Conservation (phyloP, 371 early-diverging fungal genomes). For the Mucor piriformis region DNA sequence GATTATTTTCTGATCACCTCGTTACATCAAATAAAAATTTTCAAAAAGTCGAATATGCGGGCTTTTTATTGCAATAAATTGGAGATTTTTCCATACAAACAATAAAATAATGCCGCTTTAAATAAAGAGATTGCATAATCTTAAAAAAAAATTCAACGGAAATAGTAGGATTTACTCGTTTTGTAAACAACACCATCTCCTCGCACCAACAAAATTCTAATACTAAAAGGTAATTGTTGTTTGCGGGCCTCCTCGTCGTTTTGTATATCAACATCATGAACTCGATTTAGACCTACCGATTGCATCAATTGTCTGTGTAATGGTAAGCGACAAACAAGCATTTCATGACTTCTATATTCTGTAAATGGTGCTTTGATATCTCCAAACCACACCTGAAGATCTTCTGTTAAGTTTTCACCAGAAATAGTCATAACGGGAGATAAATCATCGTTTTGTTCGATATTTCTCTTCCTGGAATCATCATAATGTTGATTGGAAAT, state of each 20-base stretch:
- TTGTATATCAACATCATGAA: too few relatives aligned
- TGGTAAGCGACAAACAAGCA: conserved; percentile 37
- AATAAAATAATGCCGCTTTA: too few relatives aligned
- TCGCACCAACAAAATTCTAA: conserved; percentile 58
- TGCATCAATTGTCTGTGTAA: conserved; percentile 26
- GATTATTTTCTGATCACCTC: too few relatives aligned
- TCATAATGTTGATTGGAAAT: conserved; percentile 44
- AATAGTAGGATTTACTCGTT: conserved; percentile 55
- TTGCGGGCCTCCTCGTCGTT: too few relatives aligned
- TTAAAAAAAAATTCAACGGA: too few relatives aligned
- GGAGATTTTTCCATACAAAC: too few relatives aligned
- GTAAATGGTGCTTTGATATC: conserved; percentile 56
- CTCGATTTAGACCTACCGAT: conserved; percentile 9
- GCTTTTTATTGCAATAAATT: too few relatives aligned
- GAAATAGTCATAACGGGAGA: conserved; percentile 41
- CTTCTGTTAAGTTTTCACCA: conserved; percentile 69
- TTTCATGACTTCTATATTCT: conserved; percentile 48
- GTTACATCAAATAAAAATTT: too few relatives aligned
- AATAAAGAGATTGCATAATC: too few relatives aligned
- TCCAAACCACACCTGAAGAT: conserved; percentile 75
- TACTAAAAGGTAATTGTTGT: conserved; percentile 27
- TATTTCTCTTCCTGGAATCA: conserved; percentile 33
- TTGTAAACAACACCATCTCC: conserved; percentile 70
- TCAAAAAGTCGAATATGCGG: too few relatives aligned
- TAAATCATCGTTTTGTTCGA: conserved; percentile 2